These are phyloP conservation scores for Huntiella moniliformis DNA, from an alignment of 2,329 filamentous ascomycete species.

Conservation along the genomic window DNA sequence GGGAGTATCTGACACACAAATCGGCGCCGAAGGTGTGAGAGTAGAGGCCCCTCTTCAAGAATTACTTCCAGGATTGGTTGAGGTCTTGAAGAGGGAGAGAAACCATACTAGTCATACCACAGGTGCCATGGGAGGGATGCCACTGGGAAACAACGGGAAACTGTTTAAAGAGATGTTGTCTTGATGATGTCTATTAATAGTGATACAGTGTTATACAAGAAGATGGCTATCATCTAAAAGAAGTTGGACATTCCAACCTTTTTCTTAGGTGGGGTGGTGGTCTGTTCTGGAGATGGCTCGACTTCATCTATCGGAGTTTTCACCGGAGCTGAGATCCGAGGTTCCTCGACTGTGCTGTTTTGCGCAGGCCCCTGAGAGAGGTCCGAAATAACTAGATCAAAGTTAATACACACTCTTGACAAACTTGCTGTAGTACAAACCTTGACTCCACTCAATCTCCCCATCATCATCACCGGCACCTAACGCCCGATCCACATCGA, in stretches of 20 bases:
- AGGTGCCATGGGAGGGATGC: slow-evolving; percentile 7
- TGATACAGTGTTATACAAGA: slow-evolving; percentile 7
- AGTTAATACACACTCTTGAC: background rate
- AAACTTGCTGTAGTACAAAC: slow-evolving; percentile 22
- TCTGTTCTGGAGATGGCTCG: background rate
- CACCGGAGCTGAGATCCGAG: no score
- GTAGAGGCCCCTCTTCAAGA: slow-evolving; percentile 38
- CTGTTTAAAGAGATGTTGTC: slow-evolving; percentile 44
- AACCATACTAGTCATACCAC: background rate
- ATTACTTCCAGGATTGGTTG: slow-evolving; percentile 37
- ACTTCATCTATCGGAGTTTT: no score
- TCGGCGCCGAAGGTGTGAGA: slow-evolving; percentile 33
- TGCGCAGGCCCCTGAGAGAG: slow-evolving; percentile 12
- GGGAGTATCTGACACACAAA: slow-evolving; percentile 31
- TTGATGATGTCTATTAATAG: slow-evolving; percentile 18
- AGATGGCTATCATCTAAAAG: slow-evolving; percentile 22
- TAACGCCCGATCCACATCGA: slow-evolving; percentile 68
- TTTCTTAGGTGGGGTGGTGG: slow-evolving; percentile 11
- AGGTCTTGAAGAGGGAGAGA: slow-evolving; percentile 21
- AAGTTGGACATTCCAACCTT: slow-evolving; percentile 25
- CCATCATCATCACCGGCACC: slow-evolving; percentile 57
- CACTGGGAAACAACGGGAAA: slow-evolving; percentile 12
- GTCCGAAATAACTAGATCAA: slow-evolving; percentile 39
- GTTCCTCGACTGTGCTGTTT: slow-evolving; percentile 24
- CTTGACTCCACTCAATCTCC: slow-evolving; percentile 78